Conservation (phyloP, 768 basidiomycete species). For the Steccherinum ochraceum region DNA sequence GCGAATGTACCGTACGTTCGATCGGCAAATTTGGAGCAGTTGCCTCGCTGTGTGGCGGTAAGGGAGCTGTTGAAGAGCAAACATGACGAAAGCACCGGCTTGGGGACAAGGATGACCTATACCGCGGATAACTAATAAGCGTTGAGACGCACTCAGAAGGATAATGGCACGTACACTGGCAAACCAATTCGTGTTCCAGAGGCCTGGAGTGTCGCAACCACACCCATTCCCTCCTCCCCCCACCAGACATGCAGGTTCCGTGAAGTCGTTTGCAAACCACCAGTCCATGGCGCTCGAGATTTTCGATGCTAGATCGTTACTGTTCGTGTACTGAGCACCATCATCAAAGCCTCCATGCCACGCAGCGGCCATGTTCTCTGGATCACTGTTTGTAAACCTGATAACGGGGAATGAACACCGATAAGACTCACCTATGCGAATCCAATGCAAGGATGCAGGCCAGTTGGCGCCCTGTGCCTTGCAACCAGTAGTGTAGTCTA, state of each 20-base stretch:
- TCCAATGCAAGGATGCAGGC: slow-evolving; percentile 58
- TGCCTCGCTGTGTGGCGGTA: slow-evolving; percentile 31
- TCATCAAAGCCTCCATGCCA: slow-evolving; percentile 46
- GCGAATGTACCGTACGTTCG: slow-evolving; percentile 45
- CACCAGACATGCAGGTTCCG: slow-evolving; percentile 45
- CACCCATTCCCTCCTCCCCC: slow-evolving; percentile 45
- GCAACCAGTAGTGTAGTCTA: slow-evolving; percentile 64
- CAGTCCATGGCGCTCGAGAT: slow-evolving; percentile 48
- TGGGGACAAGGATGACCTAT: slow-evolving; percentile 55
- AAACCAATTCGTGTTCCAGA: slow-evolving; percentile 63
- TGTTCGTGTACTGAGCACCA: slow-evolving; percentile 35
- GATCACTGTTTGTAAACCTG: background rate
- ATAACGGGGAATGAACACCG: background rate
- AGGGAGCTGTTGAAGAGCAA: slow-evolving; percentile 47
- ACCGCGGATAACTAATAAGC: no score
- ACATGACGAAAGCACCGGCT: slow-evolving; percentile 46
- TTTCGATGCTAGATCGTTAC: slow-evolving; percentile 30
- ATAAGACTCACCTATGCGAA: slow-evolving; percentile 19
- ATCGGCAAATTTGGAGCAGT: slow-evolving; percentile 44
- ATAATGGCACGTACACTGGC: slow-evolving; percentile 34
- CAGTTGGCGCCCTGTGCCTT: slow-evolving; percentile 58
- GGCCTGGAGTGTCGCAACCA: slow-evolving; percentile 46
- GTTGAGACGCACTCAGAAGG: no score
- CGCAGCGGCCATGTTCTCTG: slow-evolving; percentile 48
- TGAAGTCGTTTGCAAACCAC: slow-evolving; percentile 60